phyloP scores from a whole-genome alignment of 345 rosid species.

The Eucalyptus pauciflora region DNA sequence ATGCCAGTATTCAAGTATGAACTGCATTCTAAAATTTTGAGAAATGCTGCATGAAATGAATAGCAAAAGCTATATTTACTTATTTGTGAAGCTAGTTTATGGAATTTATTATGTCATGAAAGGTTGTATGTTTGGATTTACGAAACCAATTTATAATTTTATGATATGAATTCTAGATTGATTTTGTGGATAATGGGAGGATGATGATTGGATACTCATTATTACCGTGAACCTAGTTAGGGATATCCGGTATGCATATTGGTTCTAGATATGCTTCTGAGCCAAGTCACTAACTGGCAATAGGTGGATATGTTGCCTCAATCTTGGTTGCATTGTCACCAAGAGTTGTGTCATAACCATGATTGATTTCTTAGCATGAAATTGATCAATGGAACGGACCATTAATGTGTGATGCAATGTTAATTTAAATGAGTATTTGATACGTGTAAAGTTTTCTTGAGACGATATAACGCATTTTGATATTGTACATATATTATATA shows the following conservation, averaged over 20 bases:
- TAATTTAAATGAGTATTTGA: neutral
- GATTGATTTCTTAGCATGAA: neutral
- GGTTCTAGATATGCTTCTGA: neutral
- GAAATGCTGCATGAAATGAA: neutral
- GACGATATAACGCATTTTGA: neutral
- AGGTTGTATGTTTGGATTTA: neutral
- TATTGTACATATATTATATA: too few relatives aligned
- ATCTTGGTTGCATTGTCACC: too few relatives aligned
- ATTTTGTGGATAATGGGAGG: neutral
- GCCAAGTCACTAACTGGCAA: rapidly evolving
- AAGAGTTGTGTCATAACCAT: rapidly evolving
- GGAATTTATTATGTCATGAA: too few relatives aligned
- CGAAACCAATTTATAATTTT: neutral
- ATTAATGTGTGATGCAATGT: neutral
- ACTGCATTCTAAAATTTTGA: too few relatives aligned
- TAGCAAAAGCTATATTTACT: neutral
- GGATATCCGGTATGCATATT: neutral
- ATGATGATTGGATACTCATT: neutral
- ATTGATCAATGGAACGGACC: rapidly evolving
- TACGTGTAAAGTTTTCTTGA: too few relatives aligned
- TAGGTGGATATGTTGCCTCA: neutral
- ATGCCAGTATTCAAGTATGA: neutral
- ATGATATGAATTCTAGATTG: neutral
- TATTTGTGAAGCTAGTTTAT: too few relatives aligned
- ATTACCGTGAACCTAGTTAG: too few relatives aligned